phyloP scores from a whole-genome alignment of 2,329 filamentous ascomycete species.

The Atkinsonella texensis region DNA sequence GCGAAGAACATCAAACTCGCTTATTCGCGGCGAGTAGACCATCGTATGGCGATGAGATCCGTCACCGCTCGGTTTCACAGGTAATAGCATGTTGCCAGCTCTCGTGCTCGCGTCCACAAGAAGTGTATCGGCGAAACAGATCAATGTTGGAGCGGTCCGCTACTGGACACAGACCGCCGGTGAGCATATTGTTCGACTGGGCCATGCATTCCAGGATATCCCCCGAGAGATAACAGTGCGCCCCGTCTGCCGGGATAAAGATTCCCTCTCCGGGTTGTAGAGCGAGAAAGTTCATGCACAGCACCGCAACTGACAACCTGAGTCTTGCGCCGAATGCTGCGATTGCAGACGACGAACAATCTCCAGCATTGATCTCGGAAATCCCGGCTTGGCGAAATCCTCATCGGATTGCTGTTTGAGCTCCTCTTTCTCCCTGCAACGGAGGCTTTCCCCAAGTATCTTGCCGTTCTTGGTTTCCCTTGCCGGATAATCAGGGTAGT shows the following conservation, averaged over 20 bases:
- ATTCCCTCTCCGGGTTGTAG: conserved; percentile 55
- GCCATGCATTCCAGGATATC: conserved; percentile 75
- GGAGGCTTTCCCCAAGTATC: conserved; percentile 50
- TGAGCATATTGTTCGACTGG: conserved; percentile 61
- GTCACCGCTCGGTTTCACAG: conserved; percentile 33
- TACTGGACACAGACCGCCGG: conserved; percentile 60
- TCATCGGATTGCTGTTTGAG: conserved; percentile 8
- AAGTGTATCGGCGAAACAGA: conserved; percentile 39
- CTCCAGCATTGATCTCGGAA: conserved; percentile 33
- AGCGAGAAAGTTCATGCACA: conserved; percentile 63
- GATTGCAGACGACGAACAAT: conserved; percentile 51
- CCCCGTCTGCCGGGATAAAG: conserved; percentile 61
- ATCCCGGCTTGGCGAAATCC: not conserved
- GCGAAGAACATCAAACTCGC: conserved; percentile 59
- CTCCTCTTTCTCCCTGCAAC: conserved; percentile 39
- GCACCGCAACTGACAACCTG: conserved; percentile 53
- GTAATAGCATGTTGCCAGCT: conserved; percentile 42
- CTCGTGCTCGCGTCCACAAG: conserved; percentile 26
- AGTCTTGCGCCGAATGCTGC: conserved; percentile 53
- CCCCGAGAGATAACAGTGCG: conserved; percentile 61
- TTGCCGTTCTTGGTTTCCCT: conserved; percentile 50
- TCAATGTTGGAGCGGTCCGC: conserved; percentile 52
- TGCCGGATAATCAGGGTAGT: conserved; percentile 59
- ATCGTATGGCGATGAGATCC: conserved; percentile 48
- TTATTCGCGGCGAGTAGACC: conserved; percentile 54